Base-by-base conservation (phyloP, 1,284 basidiomycete species). In the Malassezia pachydermatis region DNA sequence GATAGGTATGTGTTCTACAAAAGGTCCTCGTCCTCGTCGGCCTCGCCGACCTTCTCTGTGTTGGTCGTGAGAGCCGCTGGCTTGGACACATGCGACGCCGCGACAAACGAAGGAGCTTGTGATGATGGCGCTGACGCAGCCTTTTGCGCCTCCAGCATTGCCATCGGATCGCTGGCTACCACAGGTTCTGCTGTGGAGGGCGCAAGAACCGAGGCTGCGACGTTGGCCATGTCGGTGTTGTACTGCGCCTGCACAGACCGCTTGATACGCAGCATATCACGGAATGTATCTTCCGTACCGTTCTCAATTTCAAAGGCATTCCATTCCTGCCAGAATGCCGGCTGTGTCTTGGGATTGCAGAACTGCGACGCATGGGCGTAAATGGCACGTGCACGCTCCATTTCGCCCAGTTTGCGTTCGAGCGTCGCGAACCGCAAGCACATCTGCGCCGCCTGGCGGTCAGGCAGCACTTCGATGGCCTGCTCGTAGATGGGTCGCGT, bases 321-420 rank as follows among this genome's bases (percentile, higher is more conserved):
- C 92, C 92, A 98, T 72, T 90, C 87, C 40, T 79, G 75, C 92
- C 94, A 98, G 77, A 96, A 98, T 55, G 83, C 83, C 41, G 86
- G 80, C 65, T 85, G 54, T 79, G 58, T 68, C 37, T 57, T 80
- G 16, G 92, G 90, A 72, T 98, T 94, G 74, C 90, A 98, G 78
- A 98, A 96, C 70, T 98, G 94, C 24, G 86, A 88, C 0, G 90
- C 90, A 70, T 99, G 90, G 0, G 88, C 90, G 66, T 94, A 98
- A 63, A 98, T 86, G 0, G 89, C 84, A 45, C 94, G 81, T 6
- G 92, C 94, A 30, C 94, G 81, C 75, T 99, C 94, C 72, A 98
- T 94, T 76, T 99, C 94, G 54, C 94, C 94, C 29, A 99, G 80
- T 74, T 99, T 98, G 63, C 90, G 83, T 74, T 99, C 94, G 66